These are phyloP conservation scores for Diutina mesorugosa DNA, from an alignment of 1,139 yeast species.

Conservation along the genomic window DNA sequence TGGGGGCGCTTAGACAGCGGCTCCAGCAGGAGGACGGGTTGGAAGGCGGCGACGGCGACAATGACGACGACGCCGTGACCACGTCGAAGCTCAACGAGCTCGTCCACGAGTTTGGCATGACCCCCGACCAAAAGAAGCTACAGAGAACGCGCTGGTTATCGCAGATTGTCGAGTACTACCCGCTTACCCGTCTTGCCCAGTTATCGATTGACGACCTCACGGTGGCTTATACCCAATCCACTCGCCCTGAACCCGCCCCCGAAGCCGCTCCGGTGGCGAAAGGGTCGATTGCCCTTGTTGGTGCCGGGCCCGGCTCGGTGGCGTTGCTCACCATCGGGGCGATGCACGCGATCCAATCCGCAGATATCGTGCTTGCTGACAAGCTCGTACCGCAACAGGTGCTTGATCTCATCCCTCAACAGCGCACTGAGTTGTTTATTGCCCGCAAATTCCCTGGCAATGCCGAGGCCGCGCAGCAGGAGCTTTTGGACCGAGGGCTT, in stretches of 20 bases:
- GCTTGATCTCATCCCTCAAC: constrained; percentile 62
- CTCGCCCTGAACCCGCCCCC: not conserved
- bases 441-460: constrained; percentile 96
- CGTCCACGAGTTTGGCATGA: constrained; percentile 47
- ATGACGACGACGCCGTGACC: constrained; percentile 63
- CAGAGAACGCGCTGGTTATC: constrained; percentile 76
- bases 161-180: constrained; percentile 86
- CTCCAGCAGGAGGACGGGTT: constrained; percentile 46
- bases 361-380: constrained; percentile 81
- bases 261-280: not conserved
- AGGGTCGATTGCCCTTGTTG: constrained; percentile 72
- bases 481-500: constrained; percentile 59
- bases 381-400: constrained; percentile 88
- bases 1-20: constrained; percentile 50
- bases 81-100: constrained; percentile 45
- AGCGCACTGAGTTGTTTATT: constrained; percentile 58
- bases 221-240: constrained; percentile 19
- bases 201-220: constrained; percentile 43
- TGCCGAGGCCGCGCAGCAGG: constrained; percentile 89
- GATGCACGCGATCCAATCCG: constrained; percentile 61
- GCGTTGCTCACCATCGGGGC: constrained; percentile 82
- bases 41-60: constrained; percentile 26
- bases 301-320: constrained; percentile 90
- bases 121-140: constrained; percentile 35
- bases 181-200: constrained; percentile 48